A percentile compares a stretch with the other conserved stretches of the same genome.
These are phyloP conservation scores for Microdochium nivale DNA, from an alignment of 2,329 filamentous ascomycete genomes.

Conservation along the genomic window DNA sequence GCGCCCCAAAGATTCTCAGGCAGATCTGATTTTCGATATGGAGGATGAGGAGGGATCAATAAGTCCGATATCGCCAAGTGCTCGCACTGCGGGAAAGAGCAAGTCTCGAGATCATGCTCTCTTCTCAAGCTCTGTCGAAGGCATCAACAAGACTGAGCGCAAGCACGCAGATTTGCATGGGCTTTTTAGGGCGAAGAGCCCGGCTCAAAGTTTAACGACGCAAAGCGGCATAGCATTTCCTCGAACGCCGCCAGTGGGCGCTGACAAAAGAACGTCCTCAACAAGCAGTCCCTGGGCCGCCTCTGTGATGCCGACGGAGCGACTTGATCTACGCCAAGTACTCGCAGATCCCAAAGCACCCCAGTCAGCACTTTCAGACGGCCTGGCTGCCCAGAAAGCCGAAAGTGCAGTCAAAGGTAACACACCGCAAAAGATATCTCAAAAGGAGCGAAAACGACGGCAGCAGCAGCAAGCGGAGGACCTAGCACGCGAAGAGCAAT, in stretches of 20 bases:
- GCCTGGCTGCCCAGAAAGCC: conserved; percentile 39
- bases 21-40: conserved; percentile 90
- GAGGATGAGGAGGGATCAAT: conserved; percentile 58
- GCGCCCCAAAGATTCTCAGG: conserved; percentile 57
- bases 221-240: neutral
- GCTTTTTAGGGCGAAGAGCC: neutral
- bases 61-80: conserved; percentile 21
- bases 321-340: conserved; percentile 68
- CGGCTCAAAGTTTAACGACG: neutral
- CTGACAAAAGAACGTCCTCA: conserved; percentile 9
- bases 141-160: too few relatives aligned
- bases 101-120: neutral
- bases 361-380: conserved; percentile 44
- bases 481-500: conserved; percentile 25
- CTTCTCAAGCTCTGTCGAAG: neutral
- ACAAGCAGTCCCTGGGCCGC: conserved; percentile 39
- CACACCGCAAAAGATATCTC: conserved; percentile 60
- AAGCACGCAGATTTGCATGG: too few relatives aligned
- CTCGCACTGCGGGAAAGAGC: conserved; percentile 6
- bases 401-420: conserved; percentile 28
- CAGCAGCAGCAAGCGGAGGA: conserved; percentile 56
- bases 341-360: conserved; percentile 50
- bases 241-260: neutral
- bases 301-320: conserved; percentile 45
- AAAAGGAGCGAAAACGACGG: conserved; percentile 84